Evolutionary conservation across 495 filamentous ascomycete species (phyloP), one percentile per base, ranked within the genome.

Genomic region (Hypoxylon perforatum): DNA sequence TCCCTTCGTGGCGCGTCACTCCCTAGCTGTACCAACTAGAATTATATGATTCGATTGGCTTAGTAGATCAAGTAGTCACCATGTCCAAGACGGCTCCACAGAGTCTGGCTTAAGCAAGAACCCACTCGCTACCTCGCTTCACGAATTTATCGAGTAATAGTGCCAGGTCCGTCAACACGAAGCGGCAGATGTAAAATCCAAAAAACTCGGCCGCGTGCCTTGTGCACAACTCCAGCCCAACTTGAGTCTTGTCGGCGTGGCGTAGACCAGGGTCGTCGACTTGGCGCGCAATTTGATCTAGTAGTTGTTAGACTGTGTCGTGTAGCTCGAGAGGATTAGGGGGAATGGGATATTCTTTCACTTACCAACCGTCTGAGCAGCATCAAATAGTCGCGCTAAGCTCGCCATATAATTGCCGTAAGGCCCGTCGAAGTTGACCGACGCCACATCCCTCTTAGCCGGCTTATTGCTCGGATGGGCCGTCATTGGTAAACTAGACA

Each of bases 121-220:
- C 95, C 94, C 94, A 98, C 79, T 99, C 94, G 67, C 88, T 96
- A 33, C 94, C 92, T 61, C 94, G 86, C 82, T 98, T 98, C 74
- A 99, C 88, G 72, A 94, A 98, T 76, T 98, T 99, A 76, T 99
- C 95, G 72, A 98, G 82, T 81, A 99, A 85, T 74, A 97, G 72
- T 39, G 87, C 84, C 61, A 99, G 80, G 77, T 99, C 95, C 7
- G 90, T 82, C 46, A 98, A 77, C 25, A 92, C 93, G 74, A 98
- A 99, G 14, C 96, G 91, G 76, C 94, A 97, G 15, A 99, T 84
- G 74, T 93, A 98, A 77, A 99, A 97, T 25, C 89, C 94, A 75
- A 99, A 99, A 79, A 99, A 99, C 72, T 98, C 95, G 28, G 96
- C 92, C 9, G 95, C 96, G 77, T 97, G 94, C 17, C 93, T 87